Conservation (phyloP, 106 monocot species). For the Hemerocallis citrina region DNA sequence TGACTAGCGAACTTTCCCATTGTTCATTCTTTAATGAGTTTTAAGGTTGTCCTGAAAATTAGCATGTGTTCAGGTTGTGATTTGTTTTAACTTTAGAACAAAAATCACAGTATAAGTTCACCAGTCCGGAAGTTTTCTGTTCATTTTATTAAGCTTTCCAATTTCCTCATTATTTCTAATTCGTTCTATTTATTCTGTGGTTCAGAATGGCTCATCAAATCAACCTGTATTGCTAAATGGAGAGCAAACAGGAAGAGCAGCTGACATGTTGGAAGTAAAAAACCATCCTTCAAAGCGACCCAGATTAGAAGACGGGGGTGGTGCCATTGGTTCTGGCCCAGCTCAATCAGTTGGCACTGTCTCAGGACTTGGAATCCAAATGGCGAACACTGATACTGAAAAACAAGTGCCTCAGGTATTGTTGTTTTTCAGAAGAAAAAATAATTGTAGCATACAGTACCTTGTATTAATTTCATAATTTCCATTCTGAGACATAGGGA, state of each 20-base stretch:
- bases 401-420: conserved; percentile 44
- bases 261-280: conserved; percentile 13
- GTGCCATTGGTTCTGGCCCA: conserved; percentile 14
- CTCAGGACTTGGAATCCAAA: conserved; percentile 21
- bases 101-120: neutral
- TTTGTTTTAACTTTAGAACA: neutral
- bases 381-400: conserved; percentile 17
- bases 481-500: no score
- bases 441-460: no score
- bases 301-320: conserved; percentile 44
- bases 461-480: no score
- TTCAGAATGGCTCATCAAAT: conserved; percentile 28
- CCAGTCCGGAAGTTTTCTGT: neutral
- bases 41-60: no score
- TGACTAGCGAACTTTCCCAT: no score
- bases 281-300: conserved; percentile 45
- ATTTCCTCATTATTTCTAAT: neutral
- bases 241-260: conserved; percentile 15
- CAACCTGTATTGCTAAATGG: conserved; percentile 9
- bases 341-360: conserved; percentile 19
- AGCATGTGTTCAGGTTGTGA: neutral
- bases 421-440: no score
- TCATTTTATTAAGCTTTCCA: neutral
- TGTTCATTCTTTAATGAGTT: no score
- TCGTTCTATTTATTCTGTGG: neutral